Base-by-base conservation (phyloP, 2,329 filamentous ascomycete species). In the Atkinsonella hypoxylon region DNA sequence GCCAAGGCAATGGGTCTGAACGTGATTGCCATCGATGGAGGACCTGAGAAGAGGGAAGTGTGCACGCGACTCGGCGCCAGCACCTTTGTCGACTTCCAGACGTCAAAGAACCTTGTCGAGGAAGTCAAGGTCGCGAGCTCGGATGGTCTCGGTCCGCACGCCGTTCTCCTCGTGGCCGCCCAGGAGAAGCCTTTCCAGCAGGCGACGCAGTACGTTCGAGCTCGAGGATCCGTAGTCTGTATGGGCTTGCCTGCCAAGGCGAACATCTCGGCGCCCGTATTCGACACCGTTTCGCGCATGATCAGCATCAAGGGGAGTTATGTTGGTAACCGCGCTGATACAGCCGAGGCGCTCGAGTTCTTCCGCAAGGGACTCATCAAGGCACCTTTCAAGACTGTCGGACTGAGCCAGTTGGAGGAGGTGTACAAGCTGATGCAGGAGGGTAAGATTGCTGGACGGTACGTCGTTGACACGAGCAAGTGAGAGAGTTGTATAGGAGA, bases 121-220 rank as follows among this genome's bases (percentile, higher is more conserved):
- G 88, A 94, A 57, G 90, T 96, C 56, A 87, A 89, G 73, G 82
- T 81, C 45, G 83, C 83, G 30, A 94, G 88, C 1, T 70, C 79
- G 30, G 89, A 91, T 59, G 87, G 87, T 18, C 77, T 88, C 15
- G 91, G 91, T 48, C 89, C 90, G 5, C 86, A 95, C 61, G 90
- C 89, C 39, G 89, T 91, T 54, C 75, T 96, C 57, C 76, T 96
- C 43, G 81, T 96, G 54, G 90, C 91, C 54, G 89, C 88, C 48
- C 79, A 76, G 60, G 90, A 96, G 78, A 88, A 85, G 75, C 91
- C 91, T 49, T 96, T 96, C 82, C 89, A 95, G 73, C 90, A 96
- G 73, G 91, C 91, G 41, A 82, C 87, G 45, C 83, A 79, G 69
- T 95, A 96, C 70, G 84, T 95, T 55, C 86, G 91, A 53, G 79